A percentile compares a stretch with the other conserved stretches of the same genome.
Evolutionary conservation across 2,329 filamentous ascomycete species (phyloP).

Genomic region (Diaporthe humulicola): DNA sequence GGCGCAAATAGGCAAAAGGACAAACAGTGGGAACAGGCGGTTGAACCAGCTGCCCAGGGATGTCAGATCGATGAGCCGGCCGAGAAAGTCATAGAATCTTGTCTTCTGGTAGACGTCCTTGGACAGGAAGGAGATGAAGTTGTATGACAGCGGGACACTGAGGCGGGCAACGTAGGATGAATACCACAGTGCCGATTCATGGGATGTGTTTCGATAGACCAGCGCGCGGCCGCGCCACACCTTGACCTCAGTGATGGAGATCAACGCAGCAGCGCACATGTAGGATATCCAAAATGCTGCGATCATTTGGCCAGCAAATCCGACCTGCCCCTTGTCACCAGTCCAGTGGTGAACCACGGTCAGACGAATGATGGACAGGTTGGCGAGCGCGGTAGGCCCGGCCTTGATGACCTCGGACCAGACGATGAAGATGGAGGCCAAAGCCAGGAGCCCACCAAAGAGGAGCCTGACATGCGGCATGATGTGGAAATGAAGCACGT

Average conservation of each 20-base stretch:
- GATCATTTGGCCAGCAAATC: conserved; percentile 87
- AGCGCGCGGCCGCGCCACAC: conserved; percentile 97
- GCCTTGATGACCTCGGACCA: conserved; percentile 95
- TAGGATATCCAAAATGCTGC: conserved; percentile 93
- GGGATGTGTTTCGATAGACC: conserved; percentile 90
- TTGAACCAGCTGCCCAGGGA: conserved; percentile 87
- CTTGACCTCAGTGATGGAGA: conserved; percentile 90
- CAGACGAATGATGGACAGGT: conserved; percentile 77
- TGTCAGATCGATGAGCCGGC: conserved; percentile 85
- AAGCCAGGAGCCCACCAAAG: conserved; percentile 75
- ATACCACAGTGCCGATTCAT: conserved; percentile 97
- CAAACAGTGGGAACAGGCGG: conserved; percentile 87
- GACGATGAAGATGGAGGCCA: conserved; percentile 85
- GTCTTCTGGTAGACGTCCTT: conserved; percentile 80
- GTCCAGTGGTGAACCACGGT: conserved; percentile 82
- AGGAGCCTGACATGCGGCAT: conserved; percentile 76
- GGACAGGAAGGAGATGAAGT: conserved; percentile 93
- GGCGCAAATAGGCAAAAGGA: conserved; percentile 87
- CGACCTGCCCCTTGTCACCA: conserved; percentile 79
- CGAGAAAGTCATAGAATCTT: conserved; percentile 89
- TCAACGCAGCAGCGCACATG: conserved; percentile 92
- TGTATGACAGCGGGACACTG: conserved; percentile 93
- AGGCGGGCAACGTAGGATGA: conserved; percentile 92
- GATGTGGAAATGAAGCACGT: conserved; percentile 80
- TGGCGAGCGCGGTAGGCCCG: conserved; percentile 69